A percentile compares a stretch with the other conserved stretches of the same genome.
Conservation (phyloP, 2,329 filamentous ascomycete species). For the Claviceps sp. region DNA sequence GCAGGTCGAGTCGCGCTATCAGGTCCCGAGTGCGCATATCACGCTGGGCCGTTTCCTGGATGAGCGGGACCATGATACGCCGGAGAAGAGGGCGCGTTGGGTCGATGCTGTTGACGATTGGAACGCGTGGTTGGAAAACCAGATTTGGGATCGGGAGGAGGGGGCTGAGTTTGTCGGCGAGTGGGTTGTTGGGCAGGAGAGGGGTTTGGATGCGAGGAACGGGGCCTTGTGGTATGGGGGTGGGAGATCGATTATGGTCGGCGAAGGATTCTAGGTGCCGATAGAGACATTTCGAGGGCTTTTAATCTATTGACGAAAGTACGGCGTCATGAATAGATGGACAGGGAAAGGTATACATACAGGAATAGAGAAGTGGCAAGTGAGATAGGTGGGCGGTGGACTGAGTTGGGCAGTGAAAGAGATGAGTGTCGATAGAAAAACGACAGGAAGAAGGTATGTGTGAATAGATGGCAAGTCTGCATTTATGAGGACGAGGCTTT, state of each 20-base stretch:
- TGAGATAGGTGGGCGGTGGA: no score
- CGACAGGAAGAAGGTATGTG: no score
- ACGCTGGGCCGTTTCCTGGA: conserved; percentile 73
- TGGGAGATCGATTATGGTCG: conserved; percentile 53
- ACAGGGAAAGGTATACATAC: no score
- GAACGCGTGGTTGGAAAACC: conserved; percentile 58
- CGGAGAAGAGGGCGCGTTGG: conserved; percentile 47
- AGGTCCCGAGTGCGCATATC: conserved; percentile 80
- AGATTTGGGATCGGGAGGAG: conserved; percentile 49
- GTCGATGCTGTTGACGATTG: conserved; percentile 59
- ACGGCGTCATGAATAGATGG: no score
- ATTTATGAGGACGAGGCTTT: no score
- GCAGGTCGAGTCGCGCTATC: conserved; percentile 65
- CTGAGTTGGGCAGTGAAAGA: no score
- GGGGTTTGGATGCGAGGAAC: conserved; percentile 60
- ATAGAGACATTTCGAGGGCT: background rate
- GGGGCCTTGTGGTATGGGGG: conserved; percentile 81
- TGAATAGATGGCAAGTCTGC: no score
- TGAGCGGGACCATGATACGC: conserved; percentile 47
- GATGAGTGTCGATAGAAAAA: no score
- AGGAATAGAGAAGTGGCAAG: no score
- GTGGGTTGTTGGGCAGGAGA: conserved; percentile 81
- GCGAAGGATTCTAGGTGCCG: conserved; percentile 42
- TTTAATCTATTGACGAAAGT: no score
- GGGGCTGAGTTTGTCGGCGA: conserved; percentile 42